phyloP scores from a whole-genome alignment of 805 yeast genomes.

The Candida peoriensis region DNA sequence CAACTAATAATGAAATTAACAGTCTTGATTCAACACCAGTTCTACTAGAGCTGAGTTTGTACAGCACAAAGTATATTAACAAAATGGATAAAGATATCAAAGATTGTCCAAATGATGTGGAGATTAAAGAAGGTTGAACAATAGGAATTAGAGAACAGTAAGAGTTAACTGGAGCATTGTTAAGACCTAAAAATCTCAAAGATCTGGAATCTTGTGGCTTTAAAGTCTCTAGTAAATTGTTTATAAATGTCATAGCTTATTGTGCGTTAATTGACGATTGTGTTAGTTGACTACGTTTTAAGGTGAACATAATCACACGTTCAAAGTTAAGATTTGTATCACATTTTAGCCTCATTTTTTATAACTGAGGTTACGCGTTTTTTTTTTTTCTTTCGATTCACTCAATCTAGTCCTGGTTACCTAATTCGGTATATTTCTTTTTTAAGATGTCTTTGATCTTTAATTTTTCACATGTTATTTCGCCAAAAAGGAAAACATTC shows the following conservation, averaged over 20 bases:
- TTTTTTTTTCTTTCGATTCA: no score
- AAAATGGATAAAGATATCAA: constrained; percentile 12
- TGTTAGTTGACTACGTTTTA: no score
- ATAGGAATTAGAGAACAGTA: constrained; percentile 21
- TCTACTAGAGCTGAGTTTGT: constrained; percentile 1
- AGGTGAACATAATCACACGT: no score
- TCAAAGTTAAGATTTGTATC: no score
- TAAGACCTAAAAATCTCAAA: constrained; percentile 15
- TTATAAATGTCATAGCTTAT: background rate
- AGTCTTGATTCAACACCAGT: constrained; percentile 22
- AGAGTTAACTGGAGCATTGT: constrained; percentile 23
- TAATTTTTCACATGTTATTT: no score
- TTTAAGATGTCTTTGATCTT: no score
- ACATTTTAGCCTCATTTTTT: no score
- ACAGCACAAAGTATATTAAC: constrained; percentile 10
- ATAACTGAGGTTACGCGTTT: no score
- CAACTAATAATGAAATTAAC: constrained; percentile 17
- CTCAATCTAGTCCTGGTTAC: no score
- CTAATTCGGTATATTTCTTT: no score
- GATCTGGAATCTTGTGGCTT: background rate
- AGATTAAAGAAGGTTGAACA: constrained; percentile 20
- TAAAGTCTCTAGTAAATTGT: background rate
- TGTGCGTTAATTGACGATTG: no score
- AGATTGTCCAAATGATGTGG: constrained; percentile 23
- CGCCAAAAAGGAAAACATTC: no score